phyloP scores from a whole-genome alignment of 495 filamentous ascomycete genomes.

The Stereocaulon alpinum region DNA sequence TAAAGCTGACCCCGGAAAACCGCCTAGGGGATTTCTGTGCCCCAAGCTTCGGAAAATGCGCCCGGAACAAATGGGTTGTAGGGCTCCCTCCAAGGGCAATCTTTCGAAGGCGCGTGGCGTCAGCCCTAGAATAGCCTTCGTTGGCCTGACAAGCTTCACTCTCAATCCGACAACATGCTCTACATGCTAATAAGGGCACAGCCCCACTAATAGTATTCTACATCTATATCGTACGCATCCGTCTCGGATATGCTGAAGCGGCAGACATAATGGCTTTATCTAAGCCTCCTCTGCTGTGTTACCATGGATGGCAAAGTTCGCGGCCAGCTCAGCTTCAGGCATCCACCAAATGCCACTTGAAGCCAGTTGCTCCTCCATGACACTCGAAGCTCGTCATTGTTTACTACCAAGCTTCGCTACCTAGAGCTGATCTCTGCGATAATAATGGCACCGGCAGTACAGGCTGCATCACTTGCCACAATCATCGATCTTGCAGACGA shows the following conservation, averaged over 20 bases:
- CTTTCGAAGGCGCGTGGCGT: no score
- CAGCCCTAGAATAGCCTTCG: no score
- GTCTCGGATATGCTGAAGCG: background rate
- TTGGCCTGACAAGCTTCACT: no score
- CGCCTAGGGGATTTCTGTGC: no score
- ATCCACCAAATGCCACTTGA: conserved; percentile 4
- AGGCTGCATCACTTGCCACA: conserved; percentile 72
- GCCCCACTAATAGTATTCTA: no score
- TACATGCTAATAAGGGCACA: no score
- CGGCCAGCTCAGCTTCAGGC: background rate
- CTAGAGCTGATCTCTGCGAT: conserved; percentile 3
- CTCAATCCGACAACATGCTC: no score
- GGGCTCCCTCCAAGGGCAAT: no score
- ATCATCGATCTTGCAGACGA: conserved; percentile 74
- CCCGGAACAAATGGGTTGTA: no score
- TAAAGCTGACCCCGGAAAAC: no score
- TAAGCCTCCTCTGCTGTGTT: background rate
- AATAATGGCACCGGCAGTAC: conserved; percentile 42
- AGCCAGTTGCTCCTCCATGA: background rate
- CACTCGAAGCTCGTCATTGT: background rate
- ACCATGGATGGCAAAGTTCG: background rate
- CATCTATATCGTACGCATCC: no score
- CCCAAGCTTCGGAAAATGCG: no score
- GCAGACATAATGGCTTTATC: background rate
- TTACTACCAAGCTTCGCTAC: background rate